phyloP scores from a whole-genome alignment of 257 asterid genomes.

The Ilex aquifolium region DNA sequence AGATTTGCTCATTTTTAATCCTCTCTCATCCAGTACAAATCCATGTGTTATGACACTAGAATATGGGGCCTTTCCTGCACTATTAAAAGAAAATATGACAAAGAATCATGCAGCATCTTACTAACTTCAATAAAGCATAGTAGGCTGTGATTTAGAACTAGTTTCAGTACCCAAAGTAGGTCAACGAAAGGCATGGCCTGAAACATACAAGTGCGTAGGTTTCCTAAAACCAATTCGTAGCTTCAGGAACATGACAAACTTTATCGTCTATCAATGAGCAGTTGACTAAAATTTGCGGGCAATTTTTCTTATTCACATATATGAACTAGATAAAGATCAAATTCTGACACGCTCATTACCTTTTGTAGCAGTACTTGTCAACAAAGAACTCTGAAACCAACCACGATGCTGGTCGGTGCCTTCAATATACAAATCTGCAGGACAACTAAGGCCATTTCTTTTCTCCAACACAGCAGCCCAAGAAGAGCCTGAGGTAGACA shows the following conservation, averaged over 20 bases:
- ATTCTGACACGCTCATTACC: slow-evolving; percentile 36
- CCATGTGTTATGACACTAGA: slow-evolving; percentile 85
- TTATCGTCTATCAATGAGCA: too few species aligned
- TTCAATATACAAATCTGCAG: slow-evolving; percentile 96
- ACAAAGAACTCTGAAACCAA: slow-evolving; percentile 95
- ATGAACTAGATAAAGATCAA: too few species aligned
- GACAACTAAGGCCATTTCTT: slow-evolving; percentile 70
- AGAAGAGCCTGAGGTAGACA: slow-evolving; percentile 67
- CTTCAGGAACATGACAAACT: too few species aligned
- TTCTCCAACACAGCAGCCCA: slow-evolving; percentile 97
- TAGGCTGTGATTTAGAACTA: background rate
- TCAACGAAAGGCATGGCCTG: too few species aligned
- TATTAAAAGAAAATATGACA: slow-evolving; percentile 10
- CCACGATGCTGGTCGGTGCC: slow-evolving; percentile 99
- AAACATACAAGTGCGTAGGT: too few species aligned
- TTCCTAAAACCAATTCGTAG: too few species aligned
- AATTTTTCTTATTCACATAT: too few species aligned
- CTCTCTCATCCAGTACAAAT: slow-evolving; percentile 92
- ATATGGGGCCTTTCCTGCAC: slow-evolving; percentile 92
- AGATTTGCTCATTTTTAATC: slow-evolving; percentile 97
- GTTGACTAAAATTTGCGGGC: too few species aligned
- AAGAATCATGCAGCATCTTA: background rate
- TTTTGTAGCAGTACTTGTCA: slow-evolving; percentile 88
- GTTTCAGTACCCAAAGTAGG: too few species aligned
- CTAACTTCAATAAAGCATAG: background rate